Conservation (phyloP, 2,329 filamentous ascomycete species). For the Rhynchosporium secalis region DNA sequence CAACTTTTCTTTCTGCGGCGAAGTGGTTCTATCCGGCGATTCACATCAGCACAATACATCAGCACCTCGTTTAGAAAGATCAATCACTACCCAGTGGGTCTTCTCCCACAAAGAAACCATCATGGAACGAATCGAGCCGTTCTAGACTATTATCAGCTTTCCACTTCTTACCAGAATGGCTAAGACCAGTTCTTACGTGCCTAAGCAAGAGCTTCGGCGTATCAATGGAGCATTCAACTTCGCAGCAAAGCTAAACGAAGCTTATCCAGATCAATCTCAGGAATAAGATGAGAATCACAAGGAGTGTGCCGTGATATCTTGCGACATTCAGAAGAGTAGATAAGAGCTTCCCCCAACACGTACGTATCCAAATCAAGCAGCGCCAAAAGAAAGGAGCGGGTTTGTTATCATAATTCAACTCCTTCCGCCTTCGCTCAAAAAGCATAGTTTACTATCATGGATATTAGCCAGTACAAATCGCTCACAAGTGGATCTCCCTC, state of each 20-base stretch:
- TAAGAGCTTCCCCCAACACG: neutral
- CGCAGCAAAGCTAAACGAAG: too few relatives aligned
- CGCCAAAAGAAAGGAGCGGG: neutral
- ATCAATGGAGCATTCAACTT: too few relatives aligned
- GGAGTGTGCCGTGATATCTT: too few relatives aligned
- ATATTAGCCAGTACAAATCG: too few relatives aligned
- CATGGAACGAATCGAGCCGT: neutral
- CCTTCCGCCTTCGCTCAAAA: too few relatives aligned
- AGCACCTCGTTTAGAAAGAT: neutral
- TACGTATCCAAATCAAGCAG: conserved; percentile 1
- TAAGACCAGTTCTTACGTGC: neutral
- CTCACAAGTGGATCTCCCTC: too few relatives aligned
- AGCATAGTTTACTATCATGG: too few relatives aligned
- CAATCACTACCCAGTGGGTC: neutral
- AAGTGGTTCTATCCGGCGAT: neutral
- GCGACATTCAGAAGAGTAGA: neutral
- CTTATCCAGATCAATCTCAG: too few relatives aligned
- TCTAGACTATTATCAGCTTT: neutral
- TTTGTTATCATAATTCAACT: too few relatives aligned
- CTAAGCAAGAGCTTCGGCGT: neutral
- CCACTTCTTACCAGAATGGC: neutral
- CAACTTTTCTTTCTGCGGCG: neutral
- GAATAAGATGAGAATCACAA: too few relatives aligned
- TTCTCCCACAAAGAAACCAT: neutral
- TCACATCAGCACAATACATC: neutral